Evolutionary conservation across 495 filamentous ascomycete species (phyloP).

Genomic region (Neurospora discreta): DNA sequence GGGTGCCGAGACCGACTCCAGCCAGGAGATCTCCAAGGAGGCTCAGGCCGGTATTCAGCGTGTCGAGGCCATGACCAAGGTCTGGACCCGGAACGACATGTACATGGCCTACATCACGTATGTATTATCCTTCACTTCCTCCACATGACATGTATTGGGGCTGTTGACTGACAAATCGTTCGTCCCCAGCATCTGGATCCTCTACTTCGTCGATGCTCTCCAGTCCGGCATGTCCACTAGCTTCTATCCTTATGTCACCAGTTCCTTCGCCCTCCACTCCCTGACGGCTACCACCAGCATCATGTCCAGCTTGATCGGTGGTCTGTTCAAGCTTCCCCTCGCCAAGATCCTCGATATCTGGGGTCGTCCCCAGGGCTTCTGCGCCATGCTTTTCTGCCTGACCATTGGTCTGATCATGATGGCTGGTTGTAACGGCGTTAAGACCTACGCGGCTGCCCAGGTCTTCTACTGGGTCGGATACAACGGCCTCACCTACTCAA

Average conservation of each 20-base stretch:
- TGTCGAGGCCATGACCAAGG: conserved; percentile 17
- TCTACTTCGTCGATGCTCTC: conserved; percentile 41
- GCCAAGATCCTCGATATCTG: conserved; percentile 58
- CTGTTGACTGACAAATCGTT: background rate
- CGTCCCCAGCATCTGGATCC: conserved; percentile 35
- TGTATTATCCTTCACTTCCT: background rate
- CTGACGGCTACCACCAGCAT: conserved; percentile 37
- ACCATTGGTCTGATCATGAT: conserved; percentile 38
- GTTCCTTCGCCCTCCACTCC: conserved; percentile 35
- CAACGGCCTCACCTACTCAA: conserved; percentile 46
- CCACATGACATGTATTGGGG: background rate
- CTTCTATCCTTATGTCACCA: conserved; percentile 37
- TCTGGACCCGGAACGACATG: conserved; percentile 13
- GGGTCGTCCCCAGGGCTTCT: conserved; percentile 42
- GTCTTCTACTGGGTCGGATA: conserved; percentile 45
- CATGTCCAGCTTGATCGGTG: conserved; percentile 47
- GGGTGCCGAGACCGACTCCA: conserved; percentile 7
- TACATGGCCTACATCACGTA: conserved; percentile 19
- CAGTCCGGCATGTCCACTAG: conserved; percentile 30
- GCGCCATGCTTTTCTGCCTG: conserved; percentile 27
- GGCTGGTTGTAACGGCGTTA: conserved; percentile 39
- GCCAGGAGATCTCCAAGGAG: conserved; percentile 10
- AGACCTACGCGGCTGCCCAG: conserved; percentile 39
- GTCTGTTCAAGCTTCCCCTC: conserved; percentile 47
- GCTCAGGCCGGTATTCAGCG: conserved; percentile 17